phyloP scores from a whole-genome alignment of 1,284 basidiomycete genomes.

The Cutaneotrichosporon dermatis region DNA sequence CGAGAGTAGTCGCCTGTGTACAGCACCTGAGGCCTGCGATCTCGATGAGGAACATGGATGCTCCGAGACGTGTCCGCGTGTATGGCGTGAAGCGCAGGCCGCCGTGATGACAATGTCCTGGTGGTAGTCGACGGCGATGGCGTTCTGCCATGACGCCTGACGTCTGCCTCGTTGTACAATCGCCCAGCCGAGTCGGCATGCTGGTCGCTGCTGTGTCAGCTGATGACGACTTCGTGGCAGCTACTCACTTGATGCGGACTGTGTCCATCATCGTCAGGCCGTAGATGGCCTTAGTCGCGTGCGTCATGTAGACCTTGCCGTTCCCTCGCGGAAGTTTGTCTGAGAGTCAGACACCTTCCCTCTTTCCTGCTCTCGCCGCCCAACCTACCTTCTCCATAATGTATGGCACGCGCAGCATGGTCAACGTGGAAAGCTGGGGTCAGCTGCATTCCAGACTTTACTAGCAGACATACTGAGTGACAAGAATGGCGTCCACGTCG shows the following conservation, averaged over 20 bases:
- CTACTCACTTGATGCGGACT: constrained; percentile 77
- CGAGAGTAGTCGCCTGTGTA: constrained; percentile 98
- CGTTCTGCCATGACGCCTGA: constrained; percentile 84
- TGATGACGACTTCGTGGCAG: not conserved
- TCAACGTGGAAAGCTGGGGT: constrained; percentile 88
- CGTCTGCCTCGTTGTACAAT: constrained; percentile 82
- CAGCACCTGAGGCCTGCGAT: constrained; percentile 91
- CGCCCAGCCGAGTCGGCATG: constrained; percentile 60
- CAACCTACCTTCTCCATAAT: constrained; percentile 85
- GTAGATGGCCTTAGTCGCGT: constrained; percentile 96
- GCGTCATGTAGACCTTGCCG: constrained; percentile 98
- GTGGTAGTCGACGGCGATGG: constrained; percentile 92
- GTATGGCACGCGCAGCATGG: constrained; percentile 97
- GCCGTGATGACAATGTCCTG: constrained; percentile 90
- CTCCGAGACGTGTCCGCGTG: constrained; percentile 99
- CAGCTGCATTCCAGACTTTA: not conserved
- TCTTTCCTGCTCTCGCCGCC: too few species aligned
- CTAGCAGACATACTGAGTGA: constrained; percentile 71
- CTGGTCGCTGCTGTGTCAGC: constrained; percentile 35
- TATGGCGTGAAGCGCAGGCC: constrained; percentile 95
- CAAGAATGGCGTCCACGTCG: constrained; percentile 92
- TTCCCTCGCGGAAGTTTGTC: constrained; percentile 95
- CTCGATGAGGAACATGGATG: constrained; percentile 98
- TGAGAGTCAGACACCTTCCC: constrained; percentile 43
- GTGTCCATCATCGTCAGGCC: constrained; percentile 99